Percentiles rank a stretch among this genome's conserved stretches.
Evolutionary conservation across 331 rosid species (phyloP).

Genomic region (Acacia pycnantha): DNA sequence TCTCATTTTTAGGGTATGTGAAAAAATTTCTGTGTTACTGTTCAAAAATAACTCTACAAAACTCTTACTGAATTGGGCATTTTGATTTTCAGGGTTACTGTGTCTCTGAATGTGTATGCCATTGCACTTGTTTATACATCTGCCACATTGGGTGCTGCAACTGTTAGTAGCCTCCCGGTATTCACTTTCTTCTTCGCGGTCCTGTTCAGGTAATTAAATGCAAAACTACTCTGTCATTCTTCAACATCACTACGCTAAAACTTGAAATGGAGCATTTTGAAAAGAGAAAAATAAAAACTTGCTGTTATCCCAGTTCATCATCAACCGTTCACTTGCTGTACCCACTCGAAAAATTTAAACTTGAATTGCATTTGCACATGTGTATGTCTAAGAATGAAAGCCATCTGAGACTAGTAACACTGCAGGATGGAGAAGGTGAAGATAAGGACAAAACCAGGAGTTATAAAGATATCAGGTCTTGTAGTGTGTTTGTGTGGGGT

Average conservation of each 20-base stretch:
- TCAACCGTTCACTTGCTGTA: neutral
- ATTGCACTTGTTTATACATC: slow-evolving; percentile 54
- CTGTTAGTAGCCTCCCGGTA: slow-evolving; percentile 50
- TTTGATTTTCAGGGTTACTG: slow-evolving; percentile 45
- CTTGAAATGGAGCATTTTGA: neutral
- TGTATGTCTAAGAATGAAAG: neutral
- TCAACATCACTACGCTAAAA: neutral
- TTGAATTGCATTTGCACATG: neutral
- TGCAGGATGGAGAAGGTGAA: slow-evolving; percentile 57
- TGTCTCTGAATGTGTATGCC: slow-evolving; percentile 44
- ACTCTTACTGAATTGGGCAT: neutral
- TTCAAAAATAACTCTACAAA: neutral
- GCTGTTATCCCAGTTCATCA: neutral
- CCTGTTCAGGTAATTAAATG: slow-evolving; percentile 42
- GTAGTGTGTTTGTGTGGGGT: slow-evolving; percentile 52
- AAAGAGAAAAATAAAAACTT: neutral
- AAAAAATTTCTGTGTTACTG: neutral
- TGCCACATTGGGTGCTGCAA: slow-evolving; percentile 55
- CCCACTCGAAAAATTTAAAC: neutral
- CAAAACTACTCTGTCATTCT: neutral
- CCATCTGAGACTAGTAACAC: neutral
- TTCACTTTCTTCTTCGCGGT: slow-evolving; percentile 57
- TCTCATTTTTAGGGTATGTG: slow-evolving; percentile 61
- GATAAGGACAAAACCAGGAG: slow-evolving; percentile 46
- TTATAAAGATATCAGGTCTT: slow-evolving; percentile 50